A percentile compares a stretch with the other conserved stretches of the same genome.
Conservation (phyloP, 306 rosid species). For the Dryas drummondii region DNA sequence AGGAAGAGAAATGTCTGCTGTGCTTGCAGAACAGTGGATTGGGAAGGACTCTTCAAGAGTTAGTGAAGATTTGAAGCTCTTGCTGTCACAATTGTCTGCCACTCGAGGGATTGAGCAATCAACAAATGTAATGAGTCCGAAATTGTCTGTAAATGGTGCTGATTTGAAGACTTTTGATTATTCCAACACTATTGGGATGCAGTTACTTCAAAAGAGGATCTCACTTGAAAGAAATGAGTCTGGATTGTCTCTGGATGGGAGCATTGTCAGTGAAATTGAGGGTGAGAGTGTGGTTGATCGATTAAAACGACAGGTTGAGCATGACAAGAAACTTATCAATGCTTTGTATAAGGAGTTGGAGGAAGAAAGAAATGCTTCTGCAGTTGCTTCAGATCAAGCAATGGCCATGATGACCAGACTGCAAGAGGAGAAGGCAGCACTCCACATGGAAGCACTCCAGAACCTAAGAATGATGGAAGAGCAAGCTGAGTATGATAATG, state of each 20-base stretch:
- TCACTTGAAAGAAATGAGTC: constrained; percentile 94
- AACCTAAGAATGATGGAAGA: constrained; percentile 77
- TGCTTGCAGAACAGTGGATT: constrained; percentile 67
- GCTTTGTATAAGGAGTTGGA: constrained; percentile 79
- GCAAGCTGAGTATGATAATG: constrained; percentile 75
- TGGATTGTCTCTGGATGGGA: constrained; percentile 82
- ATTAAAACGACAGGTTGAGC: constrained; percentile 76
- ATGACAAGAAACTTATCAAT: constrained; percentile 71
- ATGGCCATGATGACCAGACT: constrained; percentile 89
- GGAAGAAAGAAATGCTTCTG: constrained; percentile 89
- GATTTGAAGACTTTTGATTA: constrained; percentile 56
- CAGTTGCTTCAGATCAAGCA: constrained; percentile 72
- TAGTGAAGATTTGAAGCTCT: constrained; percentile 70
- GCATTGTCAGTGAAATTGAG: constrained; percentile 53
- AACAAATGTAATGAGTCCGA: constrained; percentile 67
- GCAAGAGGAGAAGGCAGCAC: constrained; percentile 83
- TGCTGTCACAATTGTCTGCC: constrained; percentile 70
- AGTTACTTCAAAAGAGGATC: constrained; percentile 63
- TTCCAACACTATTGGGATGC: constrained; percentile 59
- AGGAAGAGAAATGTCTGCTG: constrained; percentile 68
- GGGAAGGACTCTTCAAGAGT: constrained; percentile 77
- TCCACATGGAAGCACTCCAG: constrained; percentile 89
- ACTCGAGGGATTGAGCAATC: constrained; percentile 60
- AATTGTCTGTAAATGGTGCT: constrained; percentile 58
- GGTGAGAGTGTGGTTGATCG: constrained; percentile 53